A percentile compares a stretch with the other conserved stretches of the same genome.
Conservation (phyloP, 2,329 filamentous ascomycete species). For the Verticillium nubilum region DNA sequence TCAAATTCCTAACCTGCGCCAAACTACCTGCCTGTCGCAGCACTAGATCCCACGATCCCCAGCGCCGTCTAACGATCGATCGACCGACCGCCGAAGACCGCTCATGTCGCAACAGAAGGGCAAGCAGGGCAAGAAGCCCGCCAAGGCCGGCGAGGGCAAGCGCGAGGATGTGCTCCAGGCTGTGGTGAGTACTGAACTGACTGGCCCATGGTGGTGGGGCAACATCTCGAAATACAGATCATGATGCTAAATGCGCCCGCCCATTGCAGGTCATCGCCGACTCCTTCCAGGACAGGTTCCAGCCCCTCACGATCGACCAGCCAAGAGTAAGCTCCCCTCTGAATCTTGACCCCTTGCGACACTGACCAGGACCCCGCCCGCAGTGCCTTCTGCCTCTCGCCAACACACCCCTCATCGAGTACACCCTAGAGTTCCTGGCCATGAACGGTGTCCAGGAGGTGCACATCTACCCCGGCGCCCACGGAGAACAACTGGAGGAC, state of each 20-base stretch:
- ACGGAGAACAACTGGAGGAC: conserved; percentile 79
- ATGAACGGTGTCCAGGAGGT: conserved; percentile 94
- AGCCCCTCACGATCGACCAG: conserved; percentile 80
- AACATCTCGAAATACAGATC: conserved; percentile 7
- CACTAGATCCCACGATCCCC: background rate
- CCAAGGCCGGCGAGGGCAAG: conserved; percentile 48
- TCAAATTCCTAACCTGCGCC: conserved; percentile 6
- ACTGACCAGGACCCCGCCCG: conserved; percentile 9
- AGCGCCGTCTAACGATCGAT: background rate
- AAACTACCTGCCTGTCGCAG: background rate
- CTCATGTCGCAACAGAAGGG: conserved; percentile 41
- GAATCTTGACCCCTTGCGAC: conserved; percentile 3
- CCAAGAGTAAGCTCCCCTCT: conserved; percentile 63
- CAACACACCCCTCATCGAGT: conserved; percentile 93
- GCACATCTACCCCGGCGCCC: conserved; percentile 84
- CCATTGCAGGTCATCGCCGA: conserved; percentile 72
- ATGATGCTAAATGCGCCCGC: conserved; percentile 1
- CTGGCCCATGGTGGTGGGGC: conserved; percentile 24
- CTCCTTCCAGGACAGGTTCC: conserved; percentile 89
- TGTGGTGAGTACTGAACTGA: conserved; percentile 36
- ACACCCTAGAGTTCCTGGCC: conserved; percentile 92
- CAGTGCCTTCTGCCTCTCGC: conserved; percentile 90
- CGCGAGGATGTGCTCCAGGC: conserved; percentile 54
- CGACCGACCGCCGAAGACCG: conserved; percentile 4
- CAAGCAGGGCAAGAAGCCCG: conserved; percentile 48